A percentile compares a stretch with the other conserved stretches of the same genome.
phyloP scores from a whole-genome alignment of 306 rosid genomes.

The Biancaea sappan region DNA sequence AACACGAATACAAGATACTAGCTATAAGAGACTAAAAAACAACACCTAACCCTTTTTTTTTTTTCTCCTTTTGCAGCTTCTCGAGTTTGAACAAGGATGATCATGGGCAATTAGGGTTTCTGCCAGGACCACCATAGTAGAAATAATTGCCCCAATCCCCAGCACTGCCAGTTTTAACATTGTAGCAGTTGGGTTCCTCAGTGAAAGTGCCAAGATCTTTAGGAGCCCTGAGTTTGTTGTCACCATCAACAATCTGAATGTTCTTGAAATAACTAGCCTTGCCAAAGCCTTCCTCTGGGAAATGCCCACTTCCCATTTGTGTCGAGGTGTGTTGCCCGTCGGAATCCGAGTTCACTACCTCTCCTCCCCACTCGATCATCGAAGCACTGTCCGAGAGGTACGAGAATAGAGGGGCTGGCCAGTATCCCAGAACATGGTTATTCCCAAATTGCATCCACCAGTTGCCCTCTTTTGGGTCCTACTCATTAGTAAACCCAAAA shows the following conservation, averaged over 20 bases:
- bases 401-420: constrained; percentile 60
- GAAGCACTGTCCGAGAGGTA: constrained; percentile 58
- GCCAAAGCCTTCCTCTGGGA: constrained; percentile 60
- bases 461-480: constrained; percentile 69
- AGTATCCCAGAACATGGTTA: constrained; percentile 55
- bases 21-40: constrained; percentile 34
- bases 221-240: constrained; percentile 51
- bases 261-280: constrained; percentile 57
- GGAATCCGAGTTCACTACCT: constrained; percentile 51
- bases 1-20: constrained; percentile 35
- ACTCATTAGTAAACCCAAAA: constrained; percentile 35
- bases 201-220: constrained; percentile 52
- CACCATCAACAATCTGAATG: constrained; percentile 55
- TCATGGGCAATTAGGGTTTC: constrained; percentile 48
- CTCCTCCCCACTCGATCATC: constrained; percentile 69
- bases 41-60: constrained; percentile 7
- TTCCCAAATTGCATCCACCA: constrained; percentile 73
- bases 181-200: constrained; percentile 52
- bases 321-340: constrained; percentile 64
- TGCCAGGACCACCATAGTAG: constrained; percentile 66
- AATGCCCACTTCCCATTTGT: constrained; percentile 73
- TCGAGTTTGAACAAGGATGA: constrained; percentile 4
- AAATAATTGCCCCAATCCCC: constrained; percentile 58
- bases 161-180: constrained; percentile 49
- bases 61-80: neutral